Conservation (phyloP, 768 basidiomycete species). For the Collybia sp. region DNA sequence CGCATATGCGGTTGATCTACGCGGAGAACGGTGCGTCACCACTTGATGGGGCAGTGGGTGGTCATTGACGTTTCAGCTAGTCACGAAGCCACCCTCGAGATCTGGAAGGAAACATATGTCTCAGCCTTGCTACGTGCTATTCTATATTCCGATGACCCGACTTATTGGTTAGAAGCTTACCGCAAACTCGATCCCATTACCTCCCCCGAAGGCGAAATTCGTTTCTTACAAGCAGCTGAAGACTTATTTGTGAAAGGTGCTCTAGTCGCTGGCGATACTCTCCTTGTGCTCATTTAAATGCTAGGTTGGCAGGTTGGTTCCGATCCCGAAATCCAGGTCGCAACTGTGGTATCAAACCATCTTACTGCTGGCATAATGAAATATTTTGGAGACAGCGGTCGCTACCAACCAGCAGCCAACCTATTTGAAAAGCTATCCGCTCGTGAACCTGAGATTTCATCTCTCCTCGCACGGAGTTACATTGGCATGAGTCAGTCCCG, state of each 20-base stretch:
- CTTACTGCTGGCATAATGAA: constrained; percentile 93
- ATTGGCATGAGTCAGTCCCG: constrained; percentile 89
- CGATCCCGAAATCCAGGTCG: constrained; percentile 98
- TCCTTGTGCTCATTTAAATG: neutral
- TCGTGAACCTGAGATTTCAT: constrained; percentile 87
- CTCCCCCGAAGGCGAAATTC: constrained; percentile 78
- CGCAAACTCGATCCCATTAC: constrained; percentile 96
- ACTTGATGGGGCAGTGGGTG: neutral
- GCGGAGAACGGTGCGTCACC: constrained; percentile 80
- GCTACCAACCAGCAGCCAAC: constrained; percentile 85
- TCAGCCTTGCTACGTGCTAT: constrained; percentile 90
- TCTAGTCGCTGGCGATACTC: neutral
- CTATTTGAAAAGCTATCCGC: constrained; percentile 86
- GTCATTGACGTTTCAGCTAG: constrained; percentile 29
- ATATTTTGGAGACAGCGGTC: constrained; percentile 91
- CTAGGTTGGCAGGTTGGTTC: constrained; percentile 98
- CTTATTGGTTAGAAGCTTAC: constrained; percentile 87
- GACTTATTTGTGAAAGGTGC: constrained; percentile 79
- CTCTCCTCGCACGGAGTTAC: constrained; percentile 83
- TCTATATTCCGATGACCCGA: constrained; percentile 93
- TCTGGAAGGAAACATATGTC: constrained; percentile 98
- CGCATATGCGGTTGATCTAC: constrained; percentile 89
- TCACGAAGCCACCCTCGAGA: constrained; percentile 84
- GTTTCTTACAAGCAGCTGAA: constrained; percentile 90
- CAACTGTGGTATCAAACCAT: constrained; percentile 94